Conservation (phyloP, 2,329 filamentous ascomycete genomes). For the Paradendryphiella salina region DNA sequence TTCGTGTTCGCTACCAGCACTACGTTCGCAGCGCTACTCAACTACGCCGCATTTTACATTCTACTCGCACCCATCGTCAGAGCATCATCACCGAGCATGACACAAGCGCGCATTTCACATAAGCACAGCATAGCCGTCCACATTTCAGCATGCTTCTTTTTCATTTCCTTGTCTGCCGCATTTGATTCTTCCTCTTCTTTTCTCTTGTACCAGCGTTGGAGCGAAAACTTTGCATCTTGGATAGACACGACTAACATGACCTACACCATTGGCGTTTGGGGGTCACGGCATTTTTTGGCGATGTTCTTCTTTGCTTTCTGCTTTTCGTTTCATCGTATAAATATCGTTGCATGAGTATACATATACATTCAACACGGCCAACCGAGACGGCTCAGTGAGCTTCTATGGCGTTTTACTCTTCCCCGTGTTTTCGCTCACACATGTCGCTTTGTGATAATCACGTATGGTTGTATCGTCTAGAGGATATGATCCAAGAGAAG, state of each 20-base stretch:
- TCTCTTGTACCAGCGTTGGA: neutral
- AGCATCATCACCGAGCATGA: neutral
- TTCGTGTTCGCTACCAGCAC: neutral
- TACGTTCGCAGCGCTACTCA: neutral
- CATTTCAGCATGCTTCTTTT: neutral
- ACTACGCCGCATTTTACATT: neutral
- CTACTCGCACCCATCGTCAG: neutral
- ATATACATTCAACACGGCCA: no score
- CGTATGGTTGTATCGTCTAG: no score
- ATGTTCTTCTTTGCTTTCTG: neutral
- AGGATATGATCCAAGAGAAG: no score
- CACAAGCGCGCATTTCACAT: neutral
- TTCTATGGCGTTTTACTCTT: no score
- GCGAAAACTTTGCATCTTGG: slow-evolving; percentile 9
- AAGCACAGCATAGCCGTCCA: neutral
- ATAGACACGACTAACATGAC: slow-evolving; percentile 7
- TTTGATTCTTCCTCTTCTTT: neutral
- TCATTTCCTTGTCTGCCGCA: neutral
- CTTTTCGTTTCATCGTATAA: neutral
- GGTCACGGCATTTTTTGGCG: neutral
- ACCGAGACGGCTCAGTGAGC: no score
- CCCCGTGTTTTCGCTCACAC: no score
- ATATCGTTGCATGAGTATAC: slow-evolving; percentile 5
- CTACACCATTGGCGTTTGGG: neutral
- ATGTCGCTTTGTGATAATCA: no score